These are phyloP conservation scores for Mixia osmundae DNA, from an alignment of 1,284 basidiomycete genomes.

Conservation along the genomic window DNA sequence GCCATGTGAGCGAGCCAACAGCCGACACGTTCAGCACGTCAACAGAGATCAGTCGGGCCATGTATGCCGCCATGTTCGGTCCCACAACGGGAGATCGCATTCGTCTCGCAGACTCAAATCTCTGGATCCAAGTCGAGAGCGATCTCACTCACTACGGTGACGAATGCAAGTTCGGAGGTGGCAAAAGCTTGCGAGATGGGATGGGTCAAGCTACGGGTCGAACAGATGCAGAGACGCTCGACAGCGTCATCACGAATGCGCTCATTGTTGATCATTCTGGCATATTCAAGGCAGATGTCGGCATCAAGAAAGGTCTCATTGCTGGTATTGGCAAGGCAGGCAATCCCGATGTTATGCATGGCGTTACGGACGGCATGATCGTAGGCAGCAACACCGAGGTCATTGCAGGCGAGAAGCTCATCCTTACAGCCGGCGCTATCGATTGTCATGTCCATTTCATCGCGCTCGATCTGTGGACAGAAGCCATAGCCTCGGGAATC, in stretches of 20 bases:
- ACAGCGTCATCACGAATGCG: constrained; percentile 84
- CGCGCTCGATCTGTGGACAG: constrained; percentile 58
- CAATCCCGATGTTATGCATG: constrained; percentile 81
- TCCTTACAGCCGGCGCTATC: constrained; percentile 78
- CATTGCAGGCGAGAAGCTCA: constrained; percentile 80
- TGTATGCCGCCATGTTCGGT: constrained; percentile 76
- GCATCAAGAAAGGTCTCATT: constrained; percentile 64
- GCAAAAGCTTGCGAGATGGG: constrained; percentile 81
- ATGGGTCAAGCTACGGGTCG: constrained; percentile 79
- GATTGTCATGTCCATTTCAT: constrained; percentile 76
- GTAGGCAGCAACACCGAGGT: constrained; percentile 78
- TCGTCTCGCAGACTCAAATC: constrained; percentile 60
- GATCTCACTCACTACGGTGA: constrained; percentile 72
- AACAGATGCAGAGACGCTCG: constrained; percentile 43
- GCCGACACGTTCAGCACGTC: constrained; percentile 1
- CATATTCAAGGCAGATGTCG: constrained; percentile 97
- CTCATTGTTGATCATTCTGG: constrained; percentile 86
- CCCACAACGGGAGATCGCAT: constrained; percentile 80
- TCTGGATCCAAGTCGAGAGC: constrained; percentile 82
- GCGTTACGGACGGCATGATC: constrained; percentile 46
- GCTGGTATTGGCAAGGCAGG: constrained; percentile 85
- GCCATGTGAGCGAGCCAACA: constrained; percentile 18
- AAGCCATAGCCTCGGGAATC: constrained; percentile 34
- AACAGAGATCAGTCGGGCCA: constrained; percentile 11
- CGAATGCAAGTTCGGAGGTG: constrained; percentile 93